These are phyloP conservation scores for Ampelomyces quisqualis DNA, from an alignment of 2,329 filamentous ascomycete species.

Conservation along the genomic window DNA sequence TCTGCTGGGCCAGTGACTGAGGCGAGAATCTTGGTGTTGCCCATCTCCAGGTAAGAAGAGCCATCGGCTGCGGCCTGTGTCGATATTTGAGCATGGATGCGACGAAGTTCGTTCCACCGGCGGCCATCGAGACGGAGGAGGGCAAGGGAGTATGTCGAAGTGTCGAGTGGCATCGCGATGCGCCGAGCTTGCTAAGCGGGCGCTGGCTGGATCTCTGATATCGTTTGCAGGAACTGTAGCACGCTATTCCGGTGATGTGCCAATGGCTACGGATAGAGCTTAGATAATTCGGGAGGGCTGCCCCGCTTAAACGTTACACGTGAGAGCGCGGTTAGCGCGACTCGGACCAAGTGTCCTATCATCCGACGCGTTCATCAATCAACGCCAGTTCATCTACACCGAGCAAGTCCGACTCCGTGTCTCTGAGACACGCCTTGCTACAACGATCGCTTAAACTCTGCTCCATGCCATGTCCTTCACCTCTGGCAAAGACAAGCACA, in stretches of 20 bases:
- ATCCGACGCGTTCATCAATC: no score
- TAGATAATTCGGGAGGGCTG: no score
- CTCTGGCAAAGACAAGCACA: conserved; percentile 14
- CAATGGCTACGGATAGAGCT: no score
- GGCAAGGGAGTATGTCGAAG: conserved; percentile 84
- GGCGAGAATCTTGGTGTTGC: conserved; percentile 95
- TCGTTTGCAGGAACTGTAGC: conserved; percentile 15
- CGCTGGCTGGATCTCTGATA: no score
- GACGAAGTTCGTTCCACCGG: conserved; percentile 95
- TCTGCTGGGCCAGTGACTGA: conserved; percentile 85
- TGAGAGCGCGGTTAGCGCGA: conserved; percentile 31
- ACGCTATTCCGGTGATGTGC: no score
- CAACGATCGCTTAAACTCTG: background rate
- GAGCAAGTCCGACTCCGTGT: no score
- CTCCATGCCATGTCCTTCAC: conserved; percentile 19
- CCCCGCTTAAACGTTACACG: conserved; percentile 34
- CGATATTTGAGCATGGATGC: conserved; percentile 82
- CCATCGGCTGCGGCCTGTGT: conserved; percentile 92
- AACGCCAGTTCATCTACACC: no score
- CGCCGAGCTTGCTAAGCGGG: no score
- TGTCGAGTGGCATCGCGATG: conserved; percentile 81
- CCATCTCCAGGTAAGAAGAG: conserved; percentile 92
- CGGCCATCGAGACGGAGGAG: conserved; percentile 69
- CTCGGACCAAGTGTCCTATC: background rate
- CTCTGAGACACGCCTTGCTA: no score